Conservation (phyloP, 2,329 filamentous ascomycete species). For the Paracamarosporium sp. region DNA sequence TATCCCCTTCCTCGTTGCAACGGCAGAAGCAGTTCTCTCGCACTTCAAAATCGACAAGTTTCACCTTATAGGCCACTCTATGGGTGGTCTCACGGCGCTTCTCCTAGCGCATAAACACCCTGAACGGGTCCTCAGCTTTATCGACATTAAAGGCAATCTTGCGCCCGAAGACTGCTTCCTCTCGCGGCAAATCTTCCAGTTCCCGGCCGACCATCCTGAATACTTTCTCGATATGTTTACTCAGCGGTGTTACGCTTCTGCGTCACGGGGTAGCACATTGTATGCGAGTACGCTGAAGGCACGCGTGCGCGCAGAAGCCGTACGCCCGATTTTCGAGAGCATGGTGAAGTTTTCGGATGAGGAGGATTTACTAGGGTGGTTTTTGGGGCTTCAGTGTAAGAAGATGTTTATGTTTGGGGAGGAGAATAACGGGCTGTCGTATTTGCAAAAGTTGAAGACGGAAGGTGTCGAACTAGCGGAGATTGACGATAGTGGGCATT, state of each 20-base stretch:
- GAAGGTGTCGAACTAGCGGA: slow-evolving; percentile 26
- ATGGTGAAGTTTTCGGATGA: slow-evolving; percentile 31
- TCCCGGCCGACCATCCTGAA: not conserved
- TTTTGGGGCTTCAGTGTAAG: slow-evolving; percentile 17
- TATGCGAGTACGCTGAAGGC: slow-evolving; percentile 1
- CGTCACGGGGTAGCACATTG: not conserved
- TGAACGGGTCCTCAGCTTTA: slow-evolving; percentile 21
- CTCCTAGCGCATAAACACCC: slow-evolving; percentile 19
- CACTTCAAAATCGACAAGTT: slow-evolving; percentile 15
- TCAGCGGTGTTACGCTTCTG: slow-evolving; percentile 5
- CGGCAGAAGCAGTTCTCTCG: slow-evolving; percentile 15
- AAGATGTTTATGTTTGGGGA: slow-evolving; percentile 18
- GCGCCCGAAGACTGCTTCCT: slow-evolving; percentile 34
- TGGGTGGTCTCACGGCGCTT: slow-evolving; percentile 30
- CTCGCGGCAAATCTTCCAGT: slow-evolving; percentile 24
- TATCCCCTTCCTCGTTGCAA: slow-evolving; percentile 23
- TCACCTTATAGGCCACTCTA: slow-evolving; percentile 36
- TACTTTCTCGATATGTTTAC: slow-evolving; percentile 7
- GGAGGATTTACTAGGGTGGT: slow-evolving; percentile 18
- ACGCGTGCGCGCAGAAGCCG: slow-evolving; percentile 19
- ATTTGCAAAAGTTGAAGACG: not conserved
- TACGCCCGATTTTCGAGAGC: slow-evolving; percentile 27
- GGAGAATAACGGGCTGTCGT: slow-evolving; percentile 1
- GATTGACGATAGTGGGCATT: slow-evolving; percentile 28
- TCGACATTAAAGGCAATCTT: slow-evolving; percentile 36